Percentiles rank a stretch among this genome's conserved stretches.
These are phyloP conservation scores for Paraconiothyrium sp. DNA, from an alignment of 2,329 filamentous ascomycete species.

Conservation along the genomic window DNA sequence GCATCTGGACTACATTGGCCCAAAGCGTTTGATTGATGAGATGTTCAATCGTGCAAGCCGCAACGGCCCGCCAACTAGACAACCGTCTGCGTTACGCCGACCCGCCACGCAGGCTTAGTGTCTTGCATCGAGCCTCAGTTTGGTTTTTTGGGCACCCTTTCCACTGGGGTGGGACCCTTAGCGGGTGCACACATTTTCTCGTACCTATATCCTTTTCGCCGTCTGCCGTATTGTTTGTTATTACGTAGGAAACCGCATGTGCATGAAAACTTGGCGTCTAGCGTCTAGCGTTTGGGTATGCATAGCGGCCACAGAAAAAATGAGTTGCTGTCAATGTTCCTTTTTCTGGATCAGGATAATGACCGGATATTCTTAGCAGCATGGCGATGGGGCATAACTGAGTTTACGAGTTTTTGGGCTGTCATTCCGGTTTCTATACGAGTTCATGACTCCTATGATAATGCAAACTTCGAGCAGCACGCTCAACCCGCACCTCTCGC, in stretches of 20 bases:
- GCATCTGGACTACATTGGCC: constrained; percentile 70
- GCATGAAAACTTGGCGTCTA: constrained; percentile 29
- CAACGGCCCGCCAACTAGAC: constrained; percentile 34
- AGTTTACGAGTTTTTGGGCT: neutral
- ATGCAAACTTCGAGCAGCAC: constrained; percentile 11
- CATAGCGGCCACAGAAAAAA: constrained; percentile 28
- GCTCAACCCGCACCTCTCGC: constrained; percentile 10
- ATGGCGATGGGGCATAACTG: constrained; percentile 4
- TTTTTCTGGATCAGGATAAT: constrained; percentile 17
- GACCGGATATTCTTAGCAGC: constrained; percentile 7
- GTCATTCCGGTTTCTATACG: constrained; percentile 14
- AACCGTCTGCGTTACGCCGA: constrained; percentile 38
- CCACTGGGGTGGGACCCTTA: constrained; percentile 20
- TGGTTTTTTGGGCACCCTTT: constrained; percentile 27
- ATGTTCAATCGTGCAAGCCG: constrained; percentile 64
- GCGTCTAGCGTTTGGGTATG: constrained; percentile 26
- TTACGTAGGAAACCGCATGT: constrained; percentile 27
- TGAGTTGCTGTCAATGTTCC: neutral
- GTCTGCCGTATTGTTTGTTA: constrained; percentile 28
- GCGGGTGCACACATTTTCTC: constrained; percentile 34
- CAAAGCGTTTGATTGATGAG: constrained; percentile 70
- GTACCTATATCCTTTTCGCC: constrained; percentile 32
- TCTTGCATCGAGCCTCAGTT: constrained; percentile 14
- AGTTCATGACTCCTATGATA: constrained; percentile 19
- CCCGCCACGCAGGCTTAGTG: constrained; percentile 25